These are phyloP conservation scores for Microdochium bolleyi DNA, from an alignment of 2,329 filamentous ascomycete species.

Conservation along the genomic window DNA sequence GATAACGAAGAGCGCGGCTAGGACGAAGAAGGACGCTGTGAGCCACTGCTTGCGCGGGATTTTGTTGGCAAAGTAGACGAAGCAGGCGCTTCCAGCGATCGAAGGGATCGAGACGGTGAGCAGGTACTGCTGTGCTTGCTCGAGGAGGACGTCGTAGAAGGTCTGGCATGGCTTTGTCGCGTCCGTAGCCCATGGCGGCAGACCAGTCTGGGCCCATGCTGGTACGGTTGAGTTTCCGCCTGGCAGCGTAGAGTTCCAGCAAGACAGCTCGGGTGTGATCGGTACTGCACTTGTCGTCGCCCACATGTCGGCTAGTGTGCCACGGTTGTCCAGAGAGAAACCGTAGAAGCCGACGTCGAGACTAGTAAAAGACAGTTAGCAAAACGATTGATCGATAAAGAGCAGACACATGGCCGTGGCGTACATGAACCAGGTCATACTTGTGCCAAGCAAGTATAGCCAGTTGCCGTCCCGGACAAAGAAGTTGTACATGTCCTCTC, in stretches of 20 bases:
- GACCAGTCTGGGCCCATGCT: constrained; percentile 26
- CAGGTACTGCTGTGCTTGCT: constrained; percentile 44
- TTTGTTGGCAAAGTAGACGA: constrained; percentile 37
- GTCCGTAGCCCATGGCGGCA: constrained; percentile 43
- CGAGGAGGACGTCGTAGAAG: constrained; percentile 41
- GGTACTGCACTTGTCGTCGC: constrained; percentile 22
- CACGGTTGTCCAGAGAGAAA: constrained; percentile 39
- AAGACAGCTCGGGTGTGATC: constrained; percentile 29
- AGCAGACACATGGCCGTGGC: not conserved
- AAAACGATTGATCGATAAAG: not conserved
- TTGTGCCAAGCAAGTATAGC: constrained; percentile 27
- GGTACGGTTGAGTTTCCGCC: constrained; percentile 36
- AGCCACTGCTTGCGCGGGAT: constrained; percentile 40
- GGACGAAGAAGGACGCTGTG: constrained; percentile 37
- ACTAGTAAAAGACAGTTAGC: constrained; percentile 12
- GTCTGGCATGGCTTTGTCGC: constrained; percentile 38
- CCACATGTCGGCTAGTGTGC: constrained; percentile 34
- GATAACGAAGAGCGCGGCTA: constrained; percentile 37
- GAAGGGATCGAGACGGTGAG: constrained; percentile 43
- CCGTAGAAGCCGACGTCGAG: constrained; percentile 52
- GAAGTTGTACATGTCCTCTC: constrained; percentile 38
- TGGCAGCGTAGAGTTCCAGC: constrained; percentile 36
- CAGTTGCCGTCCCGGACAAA: constrained; percentile 40
- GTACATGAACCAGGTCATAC: constrained; percentile 8
- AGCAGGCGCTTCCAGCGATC: constrained; percentile 39